Evolutionary conservation across 2,329 filamentous ascomycete species (phyloP), one percentile per base, ranked within the genome.

Genomic region (Tetracladium maxilliforme): DNA sequence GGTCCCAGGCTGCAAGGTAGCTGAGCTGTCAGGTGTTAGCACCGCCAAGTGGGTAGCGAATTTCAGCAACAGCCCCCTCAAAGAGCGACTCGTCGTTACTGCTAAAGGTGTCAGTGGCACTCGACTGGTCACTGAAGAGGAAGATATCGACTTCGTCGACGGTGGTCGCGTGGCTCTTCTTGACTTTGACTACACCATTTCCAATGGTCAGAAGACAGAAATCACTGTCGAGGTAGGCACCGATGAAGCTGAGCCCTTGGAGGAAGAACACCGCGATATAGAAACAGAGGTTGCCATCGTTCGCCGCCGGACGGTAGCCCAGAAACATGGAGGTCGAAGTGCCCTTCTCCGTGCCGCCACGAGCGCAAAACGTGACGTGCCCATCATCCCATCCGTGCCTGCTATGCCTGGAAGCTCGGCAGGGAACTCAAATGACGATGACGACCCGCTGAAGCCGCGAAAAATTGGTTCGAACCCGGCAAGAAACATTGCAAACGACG

Each of bases 211-310:
- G 21, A 57, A 59, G 28, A 51, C 48, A 2, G 65, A 77, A 31
- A 49, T 80, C 21, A 72, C 62, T 2, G 75, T 90, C 26, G 80
- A 87, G 41, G 70, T 87, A 14, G 81, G 81, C 8, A 70, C 72
- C 16, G 64, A 64, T 14, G 60, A 73, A 23, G 70, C 79, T 1
- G 78, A 83, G 42, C 52, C 70, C 1, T 52, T 90, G 11, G 69
- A 75, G 37, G 81, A 87, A 42, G 76, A 81, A 39, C 64, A 67
- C 33, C 69, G 76, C 13, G 79, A 82, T 37, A 57, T 87, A 29
- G 80, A 76, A 29, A 70, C 73, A 2, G 80, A 86, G 44, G 79
- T 90, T 12, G 81, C 80, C 33, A 70, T 87, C 37, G 77, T 82
- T 25, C 66, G 80, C 36, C 64, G 78, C 33, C 63, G 80, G 34